These are phyloP conservation scores for Lodderomyces theae DNA, from an alignment of 1,139 yeast species.

Conservation along the genomic window DNA sequence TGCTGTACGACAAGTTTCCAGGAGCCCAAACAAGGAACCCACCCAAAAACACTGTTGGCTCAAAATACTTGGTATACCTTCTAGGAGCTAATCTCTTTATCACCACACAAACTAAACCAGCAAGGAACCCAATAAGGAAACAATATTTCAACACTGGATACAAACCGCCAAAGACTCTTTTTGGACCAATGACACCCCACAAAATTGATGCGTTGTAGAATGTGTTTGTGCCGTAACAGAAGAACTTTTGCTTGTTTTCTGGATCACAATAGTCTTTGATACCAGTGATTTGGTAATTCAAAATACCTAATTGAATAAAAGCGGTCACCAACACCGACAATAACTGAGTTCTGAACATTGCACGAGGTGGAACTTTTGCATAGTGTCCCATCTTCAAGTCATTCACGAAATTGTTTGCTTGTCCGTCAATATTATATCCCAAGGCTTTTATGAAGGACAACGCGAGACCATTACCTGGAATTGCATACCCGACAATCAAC, in stretches of 20 bases:
- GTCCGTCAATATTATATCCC: conserved; percentile 57
- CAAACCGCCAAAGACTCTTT: conserved; percentile 46
- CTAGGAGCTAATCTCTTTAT: conserved; percentile 37
- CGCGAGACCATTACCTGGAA: conserved; percentile 62
- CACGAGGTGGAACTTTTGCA: conserved; percentile 59
- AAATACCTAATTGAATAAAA: conserved; percentile 50
- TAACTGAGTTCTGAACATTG: conserved; percentile 58
- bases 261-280: conserved; percentile 44
- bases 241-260: conserved; percentile 41
- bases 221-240: conserved; percentile 48
- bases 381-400: conserved; percentile 62
- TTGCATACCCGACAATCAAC: conserved; percentile 57
- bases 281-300: conserved; percentile 53
- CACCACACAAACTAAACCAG: conserved; percentile 40
- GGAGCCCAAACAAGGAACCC: conserved; percentile 46
- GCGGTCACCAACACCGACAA: conserved; percentile 40
- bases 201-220: conserved; percentile 54
- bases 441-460: conserved; percentile 55
- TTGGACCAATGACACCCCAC: conserved; percentile 72
- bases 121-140: conserved; percentile 53
- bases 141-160: conserved; percentile 50
- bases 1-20: conserved; percentile 43
- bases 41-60: conserved; percentile 42
- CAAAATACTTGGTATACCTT: conserved; percentile 28
- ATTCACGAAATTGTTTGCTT: conserved; percentile 52